These are phyloP conservation scores for Penicillium coprophilum DNA, from an alignment of 495 filamentous ascomycete genomes.

Conservation along the genomic window DNA sequence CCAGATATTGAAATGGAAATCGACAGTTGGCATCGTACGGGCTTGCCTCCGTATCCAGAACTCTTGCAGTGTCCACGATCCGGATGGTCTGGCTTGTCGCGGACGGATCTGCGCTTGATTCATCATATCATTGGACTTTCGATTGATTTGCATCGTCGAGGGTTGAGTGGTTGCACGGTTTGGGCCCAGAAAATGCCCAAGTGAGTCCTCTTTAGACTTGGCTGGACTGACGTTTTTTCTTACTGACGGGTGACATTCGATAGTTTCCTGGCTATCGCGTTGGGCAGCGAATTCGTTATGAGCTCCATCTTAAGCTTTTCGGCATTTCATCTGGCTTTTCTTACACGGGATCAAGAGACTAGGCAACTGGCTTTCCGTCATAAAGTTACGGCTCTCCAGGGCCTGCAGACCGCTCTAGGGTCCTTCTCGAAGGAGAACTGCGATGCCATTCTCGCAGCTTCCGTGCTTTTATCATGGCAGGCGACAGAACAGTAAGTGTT, in stretches of 20 bases:
- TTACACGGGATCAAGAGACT: constrained; percentile 77
- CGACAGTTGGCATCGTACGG: constrained; percentile 79
- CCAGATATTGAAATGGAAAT: constrained; percentile 77
- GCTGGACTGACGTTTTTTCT: background rate
- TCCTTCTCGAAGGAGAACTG: constrained; percentile 83
- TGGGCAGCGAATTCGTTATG: constrained; percentile 85
- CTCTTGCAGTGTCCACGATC: constrained; percentile 66
- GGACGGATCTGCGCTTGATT: constrained; percentile 80
- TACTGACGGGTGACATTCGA: constrained; percentile 3
- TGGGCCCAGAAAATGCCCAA: constrained; percentile 91
- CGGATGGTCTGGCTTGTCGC: constrained; percentile 60
- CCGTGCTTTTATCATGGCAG: constrained; percentile 93
- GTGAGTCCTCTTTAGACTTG: constrained; percentile 54
- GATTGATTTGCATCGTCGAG: constrained; percentile 72
- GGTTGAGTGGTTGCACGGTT: constrained; percentile 76
- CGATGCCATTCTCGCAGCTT: constrained; percentile 90
- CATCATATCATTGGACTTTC: constrained; percentile 88
- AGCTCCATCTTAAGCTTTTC: constrained; percentile 87
- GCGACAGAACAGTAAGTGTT: constrained; percentile 86
- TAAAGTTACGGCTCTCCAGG: constrained; percentile 78
- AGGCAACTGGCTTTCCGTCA: constrained; percentile 85
- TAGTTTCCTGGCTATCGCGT: constrained; percentile 82
- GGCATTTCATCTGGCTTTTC: constrained; percentile 84
- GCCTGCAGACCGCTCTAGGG: constrained; percentile 82
- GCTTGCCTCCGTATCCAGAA: constrained; percentile 82